Percentiles rank a stretch among this genome's conserved stretches.
phyloP scores from a whole-genome alignment of 2,329 filamentous ascomycete genomes.

The Ambrosiella cleistominuta region DNA sequence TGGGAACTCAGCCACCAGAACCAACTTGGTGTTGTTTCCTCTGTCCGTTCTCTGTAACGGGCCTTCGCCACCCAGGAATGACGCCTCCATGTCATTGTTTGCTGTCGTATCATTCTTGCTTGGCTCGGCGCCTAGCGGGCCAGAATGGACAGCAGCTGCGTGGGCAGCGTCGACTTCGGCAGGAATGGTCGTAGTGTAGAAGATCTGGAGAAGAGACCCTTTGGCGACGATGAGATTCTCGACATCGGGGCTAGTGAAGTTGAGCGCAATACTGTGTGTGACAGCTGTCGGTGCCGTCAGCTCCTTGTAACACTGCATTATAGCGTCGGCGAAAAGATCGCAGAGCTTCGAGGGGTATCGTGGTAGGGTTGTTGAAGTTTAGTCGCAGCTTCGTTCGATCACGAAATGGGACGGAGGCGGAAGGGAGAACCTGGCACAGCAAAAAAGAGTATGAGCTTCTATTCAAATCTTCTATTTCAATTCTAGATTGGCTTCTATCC shows the following conservation, averaged over 20 bases:
- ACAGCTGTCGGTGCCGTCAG: slow-evolving; percentile 86
- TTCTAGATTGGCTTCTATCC: too few relatives aligned
- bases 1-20: slow-evolving; percentile 68
- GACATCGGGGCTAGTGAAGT: slow-evolving; percentile 58
- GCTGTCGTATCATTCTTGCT: slow-evolving; percentile 39
- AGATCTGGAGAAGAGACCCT: slow-evolving; percentile 84
- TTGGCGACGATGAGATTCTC: slow-evolving; percentile 83
- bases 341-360: neutral
- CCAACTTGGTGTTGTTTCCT: slow-evolving; percentile 54
- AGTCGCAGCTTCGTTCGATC: neutral
- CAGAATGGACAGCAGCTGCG: slow-evolving; percentile 16
- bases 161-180: slow-evolving; percentile 39
- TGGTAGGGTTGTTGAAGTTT: neutral
- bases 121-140: slow-evolving; percentile 15
- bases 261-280: slow-evolving; percentile 64
- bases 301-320: slow-evolving; percentile 96
- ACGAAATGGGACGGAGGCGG: neutral
- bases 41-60: slow-evolving; percentile 44
- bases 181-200: slow-evolving; percentile 50
- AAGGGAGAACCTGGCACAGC: slow-evolving; percentile 5
- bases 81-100: slow-evolving; percentile 47
- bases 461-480: slow-evolving; percentile 7
- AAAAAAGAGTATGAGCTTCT: slow-evolving; percentile 11
- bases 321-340: neutral
- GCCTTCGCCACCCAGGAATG: slow-evolving; percentile 46